These are phyloP conservation scores for Pelargonium nanum DNA, from an alignment of 345 rosid genomes.

Conservation along the genomic window DNA sequence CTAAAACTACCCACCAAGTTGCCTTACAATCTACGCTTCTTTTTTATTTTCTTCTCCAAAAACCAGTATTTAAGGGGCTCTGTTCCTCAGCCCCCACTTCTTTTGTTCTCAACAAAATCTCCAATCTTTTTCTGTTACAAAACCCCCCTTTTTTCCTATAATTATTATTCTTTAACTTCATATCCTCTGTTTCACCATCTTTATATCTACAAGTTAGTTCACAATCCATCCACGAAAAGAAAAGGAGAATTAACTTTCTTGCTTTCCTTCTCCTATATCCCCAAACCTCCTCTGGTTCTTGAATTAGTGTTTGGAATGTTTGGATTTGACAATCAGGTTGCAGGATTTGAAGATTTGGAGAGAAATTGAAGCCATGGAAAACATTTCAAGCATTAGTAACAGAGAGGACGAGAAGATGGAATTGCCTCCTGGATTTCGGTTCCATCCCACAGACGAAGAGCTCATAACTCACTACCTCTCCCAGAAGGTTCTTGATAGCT, in stretches of 20 bases:
- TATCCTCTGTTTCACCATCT: background rate
- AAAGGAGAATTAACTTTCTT: too few species aligned
- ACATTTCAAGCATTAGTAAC: constrained; percentile 12
- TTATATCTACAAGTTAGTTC: background rate
- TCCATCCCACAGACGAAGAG: constrained; percentile 58
- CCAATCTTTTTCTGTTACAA: background rate
- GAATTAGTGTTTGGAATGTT: background rate
- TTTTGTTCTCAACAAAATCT: constrained; percentile 10
- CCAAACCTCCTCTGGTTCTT: too few species aligned
- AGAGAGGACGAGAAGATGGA: constrained; percentile 35
- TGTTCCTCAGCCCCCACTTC: constrained; percentile 9
- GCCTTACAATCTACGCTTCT: constrained; percentile 34
- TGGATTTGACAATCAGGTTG: background rate
- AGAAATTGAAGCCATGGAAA: constrained; percentile 30
- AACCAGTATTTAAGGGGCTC: constrained; percentile 27
- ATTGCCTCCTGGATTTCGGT: constrained; percentile 54
- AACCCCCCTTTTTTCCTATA: background rate
- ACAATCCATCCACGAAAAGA: too few species aligned
- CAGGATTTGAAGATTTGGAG: too few species aligned
- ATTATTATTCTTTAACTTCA: too few species aligned
- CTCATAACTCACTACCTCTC: constrained; percentile 44
- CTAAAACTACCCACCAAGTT: constrained; percentile 15
- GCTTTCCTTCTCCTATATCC: too few species aligned
- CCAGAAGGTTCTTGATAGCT: constrained; percentile 29
- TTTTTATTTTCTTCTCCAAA: constrained; percentile 15